These are phyloP conservation scores for Xylaria longipes DNA, from an alignment of 495 filamentous ascomycete species.

Conservation along the genomic window DNA sequence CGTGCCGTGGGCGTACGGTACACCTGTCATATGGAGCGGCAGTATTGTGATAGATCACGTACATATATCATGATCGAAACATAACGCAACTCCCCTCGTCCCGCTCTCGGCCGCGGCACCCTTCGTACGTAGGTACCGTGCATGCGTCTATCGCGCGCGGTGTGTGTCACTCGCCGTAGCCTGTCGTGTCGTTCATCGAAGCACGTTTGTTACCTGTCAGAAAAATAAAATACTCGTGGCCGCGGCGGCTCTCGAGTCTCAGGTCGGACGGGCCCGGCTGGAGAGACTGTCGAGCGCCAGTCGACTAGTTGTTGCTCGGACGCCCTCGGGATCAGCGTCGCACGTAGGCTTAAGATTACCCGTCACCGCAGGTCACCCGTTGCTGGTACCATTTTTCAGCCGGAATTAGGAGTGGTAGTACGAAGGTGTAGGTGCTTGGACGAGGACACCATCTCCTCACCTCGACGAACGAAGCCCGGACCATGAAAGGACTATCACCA, in stretches of 20 bases:
- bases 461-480: background rate
- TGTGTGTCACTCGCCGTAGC: background rate
- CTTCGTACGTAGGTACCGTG: constrained; percentile 14
- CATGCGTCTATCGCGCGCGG: background rate
- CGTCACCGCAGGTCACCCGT: background rate
- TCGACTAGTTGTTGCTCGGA: background rate
- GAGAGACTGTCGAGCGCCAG: background rate
- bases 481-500: background rate
- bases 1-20: constrained; percentile 8
- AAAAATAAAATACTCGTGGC: background rate
- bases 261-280: background rate
- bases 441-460: background rate
- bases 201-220: background rate
- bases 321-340: constrained; percentile 10
- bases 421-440: background rate
- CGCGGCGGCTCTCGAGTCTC: constrained; percentile 2
- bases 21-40: no score
- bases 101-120: constrained; percentile 16
- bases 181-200: background rate
- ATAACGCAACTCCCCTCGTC: background rate
- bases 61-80: constrained; percentile 18
- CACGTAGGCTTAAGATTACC: background rate
- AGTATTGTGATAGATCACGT: background rate
- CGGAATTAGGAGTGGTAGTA: background rate
- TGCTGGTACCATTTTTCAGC: background rate